Base-by-base conservation (phyloP, 805 yeast species). In the Wickerhamiella parazyma region DNA sequence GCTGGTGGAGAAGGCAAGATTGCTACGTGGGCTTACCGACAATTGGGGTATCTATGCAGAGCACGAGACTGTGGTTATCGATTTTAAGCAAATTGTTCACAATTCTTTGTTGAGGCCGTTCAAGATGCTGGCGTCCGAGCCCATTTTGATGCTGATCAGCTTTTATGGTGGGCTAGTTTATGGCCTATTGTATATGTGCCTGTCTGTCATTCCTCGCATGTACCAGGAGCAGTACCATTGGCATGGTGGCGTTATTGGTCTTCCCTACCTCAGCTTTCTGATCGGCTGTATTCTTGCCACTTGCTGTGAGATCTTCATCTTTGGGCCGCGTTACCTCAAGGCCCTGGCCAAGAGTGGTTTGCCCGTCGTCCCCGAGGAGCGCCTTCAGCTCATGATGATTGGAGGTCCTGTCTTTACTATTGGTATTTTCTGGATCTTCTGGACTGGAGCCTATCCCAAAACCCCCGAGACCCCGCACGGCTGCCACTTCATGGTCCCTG, bases 351-450 rank as follows among this genome's bases (percentile, higher is more conserved):
- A 56, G 9, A 73, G 74, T 55, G 78, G 78, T 33, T 66, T 64
- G 49, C 73, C 75, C 1, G 72, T 78, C 8, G 81, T 72, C 25
- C 87, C 84, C 45, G 95, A 86, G 62, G 80, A 75, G 35, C 74
- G 95, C 58, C 67, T 86, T 47, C 74, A 77, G 16, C 77, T 86
- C 29, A 74, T 85, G 80, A 72, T 83, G 61, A 60, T 70, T 29
- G 87, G 94, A 26, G 75, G 78, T 17, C 49, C 80, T 41, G 57
- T 70, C 4, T 83, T 85, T 65, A 79, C 91, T 28, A 66, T 76
- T 45, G 95, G 95, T 45, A 66, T 86, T 48, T 69, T 86, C 54
- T 83, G 94, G 94, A 68, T 86, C 58, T 74, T 82, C 48, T 86
- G 95, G 95, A 68, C 87, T 9, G 95, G 94, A 56, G 72, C 74